Evolutionary conservation across 148 eudicot species (phyloP).

Genomic region (Suaeda aralocaspica): DNA sequence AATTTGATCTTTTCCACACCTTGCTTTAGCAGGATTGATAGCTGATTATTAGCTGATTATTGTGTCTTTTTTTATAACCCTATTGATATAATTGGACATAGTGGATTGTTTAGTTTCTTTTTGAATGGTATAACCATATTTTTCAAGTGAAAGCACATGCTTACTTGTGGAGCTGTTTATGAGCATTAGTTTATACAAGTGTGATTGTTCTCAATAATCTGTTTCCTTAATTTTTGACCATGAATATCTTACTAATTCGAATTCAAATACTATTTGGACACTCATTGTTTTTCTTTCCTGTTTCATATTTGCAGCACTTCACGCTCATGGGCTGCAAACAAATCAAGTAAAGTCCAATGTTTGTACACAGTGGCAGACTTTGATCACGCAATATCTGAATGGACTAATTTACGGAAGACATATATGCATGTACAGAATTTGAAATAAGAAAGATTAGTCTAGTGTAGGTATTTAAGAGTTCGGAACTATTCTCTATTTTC

Average conservation of each 20-base stretch:
- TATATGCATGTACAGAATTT: constrained; percentile 39
- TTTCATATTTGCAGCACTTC: constrained; percentile 58
- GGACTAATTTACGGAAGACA: constrained; percentile 39
- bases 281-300: constrained; percentile 16
- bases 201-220: neutral
- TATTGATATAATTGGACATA: too few relatives aligned
- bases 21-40: too few relatives aligned
- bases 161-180: too few relatives aligned
- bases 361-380: constrained; percentile 37
- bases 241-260: neutral
- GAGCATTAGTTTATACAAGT: too few relatives aligned
- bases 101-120: too few relatives aligned
- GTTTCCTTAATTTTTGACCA: neutral
- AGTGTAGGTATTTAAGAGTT: constrained; percentile 34
- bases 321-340: constrained; percentile 44
- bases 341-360: constrained; percentile 32
- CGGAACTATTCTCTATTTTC: constrained; percentile 30
- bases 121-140: too few relatives aligned
- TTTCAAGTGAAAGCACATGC: too few relatives aligned
- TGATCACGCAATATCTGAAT: constrained; percentile 33
- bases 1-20: too few relatives aligned
- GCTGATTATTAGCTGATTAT: too few relatives aligned
- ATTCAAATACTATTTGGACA: neutral
- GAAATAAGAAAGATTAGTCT: constrained; percentile 32
- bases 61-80: too few relatives aligned